phyloP scores from a whole-genome alignment of 2,329 filamentous ascomycete genomes.

The Nectriaceae sp. region DNA sequence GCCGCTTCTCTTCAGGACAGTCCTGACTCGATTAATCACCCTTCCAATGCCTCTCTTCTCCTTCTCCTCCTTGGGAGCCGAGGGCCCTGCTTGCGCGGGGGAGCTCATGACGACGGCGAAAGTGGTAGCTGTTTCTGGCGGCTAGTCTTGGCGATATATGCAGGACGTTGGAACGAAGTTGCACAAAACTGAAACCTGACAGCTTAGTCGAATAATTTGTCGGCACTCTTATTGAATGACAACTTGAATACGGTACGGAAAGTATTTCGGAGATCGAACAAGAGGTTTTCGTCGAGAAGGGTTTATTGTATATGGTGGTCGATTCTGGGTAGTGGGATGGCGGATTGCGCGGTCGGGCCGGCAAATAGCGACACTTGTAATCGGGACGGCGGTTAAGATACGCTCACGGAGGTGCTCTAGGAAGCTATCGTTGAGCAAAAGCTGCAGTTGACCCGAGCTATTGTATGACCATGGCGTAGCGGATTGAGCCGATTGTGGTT shows the following conservation, averaged over 20 bases:
- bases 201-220: background rate
- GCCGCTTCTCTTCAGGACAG: constrained; percentile 47
- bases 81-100: constrained; percentile 39
- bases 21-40: constrained; percentile 51
- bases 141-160: constrained; percentile 1
- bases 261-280: too few species aligned
- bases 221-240: too few species aligned
- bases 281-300: too few species aligned
- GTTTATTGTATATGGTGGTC: too few species aligned
- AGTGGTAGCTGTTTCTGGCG: constrained; percentile 3
- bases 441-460: background rate
- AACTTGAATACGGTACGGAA: too few species aligned
- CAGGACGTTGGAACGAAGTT: background rate
- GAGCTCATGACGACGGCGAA: constrained; percentile 42
- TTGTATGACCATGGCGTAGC: background rate
- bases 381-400: background rate
- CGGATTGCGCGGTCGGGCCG: background rate
- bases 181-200: background rate
- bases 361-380: background rate
- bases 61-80: constrained; percentile 34
- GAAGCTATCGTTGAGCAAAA: background rate
- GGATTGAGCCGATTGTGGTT: background rate
- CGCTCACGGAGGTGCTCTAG: background rate
- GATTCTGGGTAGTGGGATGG: background rate
- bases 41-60: constrained; percentile 51